Base-by-base conservation (phyloP, 2,329 filamentous ascomycete species). In the Paraphaeosphaeria sporulosa region DNA sequence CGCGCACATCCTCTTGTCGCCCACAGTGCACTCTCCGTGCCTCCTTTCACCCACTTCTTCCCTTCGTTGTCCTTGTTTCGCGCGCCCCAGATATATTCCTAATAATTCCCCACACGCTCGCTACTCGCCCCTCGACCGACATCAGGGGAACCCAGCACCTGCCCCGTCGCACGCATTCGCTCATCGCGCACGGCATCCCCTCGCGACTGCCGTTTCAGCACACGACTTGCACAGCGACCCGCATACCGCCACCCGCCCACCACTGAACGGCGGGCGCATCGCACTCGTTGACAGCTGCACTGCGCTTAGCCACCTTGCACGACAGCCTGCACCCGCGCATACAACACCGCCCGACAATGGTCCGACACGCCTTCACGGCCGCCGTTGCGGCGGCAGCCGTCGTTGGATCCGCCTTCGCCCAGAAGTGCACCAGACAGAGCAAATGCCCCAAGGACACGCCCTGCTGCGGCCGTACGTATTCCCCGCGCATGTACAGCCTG, bases 371-470 rank as follows among this genome's bases (percentile, higher is more conserved):
- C 19, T 48, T 75, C 57, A 65, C 72, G 4, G 67, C 74, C 44
- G 71, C 66, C 43, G 55, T 77, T 49, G 71, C 70, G 27, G 72
- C 70, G 2, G 65, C 74, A 15, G 67, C 70, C 42, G 57, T 75
- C 23, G 64, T 64, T 7, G 63, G 66, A 64, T 59, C 70, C 44
- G 73, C 72, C 44, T 54, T 69, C 38, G 75, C 61, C 67, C 78
- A 65, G 68, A 77, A 69, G 82, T 82, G 73, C 77, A 77, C 72
- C 63, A 76, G 65, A 74, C 80, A 76, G 76, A 86, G 51, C 76
- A 89, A 71, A 65, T 97, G 93, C 75, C 92, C 93, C 9, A 76
- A 89, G 71, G 84, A 86, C 0, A 60, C 78, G 36, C 78, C 78
- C 12, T 80, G 78, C 69, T 79, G 77, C 66, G 78, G 75, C 52